Percentiles rank a stretch among this genome's conserved stretches.
phyloP scores from a whole-genome alignment of 1,139 yeast species.

The Blastobotrys proliferans region DNA sequence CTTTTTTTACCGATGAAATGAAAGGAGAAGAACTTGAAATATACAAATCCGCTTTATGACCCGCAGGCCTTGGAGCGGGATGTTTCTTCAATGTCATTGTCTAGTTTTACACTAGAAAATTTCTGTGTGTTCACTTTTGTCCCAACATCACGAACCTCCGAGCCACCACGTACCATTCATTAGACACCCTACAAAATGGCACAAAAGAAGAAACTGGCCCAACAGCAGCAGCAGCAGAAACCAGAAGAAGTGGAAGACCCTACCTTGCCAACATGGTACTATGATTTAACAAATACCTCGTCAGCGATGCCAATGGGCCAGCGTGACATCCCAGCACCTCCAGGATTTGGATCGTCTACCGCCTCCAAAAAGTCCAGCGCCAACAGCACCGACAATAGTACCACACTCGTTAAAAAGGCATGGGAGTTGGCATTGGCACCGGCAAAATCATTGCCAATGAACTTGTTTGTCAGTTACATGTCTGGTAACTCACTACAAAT shows the following conservation, averaged over 20 bases:
- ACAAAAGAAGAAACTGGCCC: background rate
- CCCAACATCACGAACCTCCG: background rate
- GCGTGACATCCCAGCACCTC: slow-evolving; percentile 18
- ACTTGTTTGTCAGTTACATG: slow-evolving; percentile 85
- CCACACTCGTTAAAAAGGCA: slow-evolving; percentile 46
- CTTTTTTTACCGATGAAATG: slow-evolving; percentile 30
- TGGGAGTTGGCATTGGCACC: slow-evolving; percentile 88
- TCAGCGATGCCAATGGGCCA: slow-evolving; percentile 19
- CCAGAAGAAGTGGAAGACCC: background rate
- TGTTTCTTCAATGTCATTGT: slow-evolving; percentile 6
- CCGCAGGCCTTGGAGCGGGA: slow-evolving; percentile 14
- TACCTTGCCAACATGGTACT: slow-evolving; percentile 28
- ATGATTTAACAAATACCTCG: slow-evolving; percentile 26
- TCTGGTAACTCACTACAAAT: slow-evolving; percentile 87
- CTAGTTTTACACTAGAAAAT: too few species aligned
- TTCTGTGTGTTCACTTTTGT: background rate
- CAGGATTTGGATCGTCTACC: slow-evolving; percentile 15
- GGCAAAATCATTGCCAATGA: slow-evolving; percentile 84
- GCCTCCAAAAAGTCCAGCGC: slow-evolving; percentile 11
- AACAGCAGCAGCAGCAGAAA: background rate
- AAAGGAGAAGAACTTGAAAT: slow-evolving; percentile 31
- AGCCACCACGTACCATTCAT: background rate
- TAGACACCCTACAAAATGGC: background rate
- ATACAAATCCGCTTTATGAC: slow-evolving; percentile 13
- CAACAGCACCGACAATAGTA: background rate